Conservation (phyloP, 371 early-diverging fungal genomes). For the Polyrhizophydium stewartii region DNA sequence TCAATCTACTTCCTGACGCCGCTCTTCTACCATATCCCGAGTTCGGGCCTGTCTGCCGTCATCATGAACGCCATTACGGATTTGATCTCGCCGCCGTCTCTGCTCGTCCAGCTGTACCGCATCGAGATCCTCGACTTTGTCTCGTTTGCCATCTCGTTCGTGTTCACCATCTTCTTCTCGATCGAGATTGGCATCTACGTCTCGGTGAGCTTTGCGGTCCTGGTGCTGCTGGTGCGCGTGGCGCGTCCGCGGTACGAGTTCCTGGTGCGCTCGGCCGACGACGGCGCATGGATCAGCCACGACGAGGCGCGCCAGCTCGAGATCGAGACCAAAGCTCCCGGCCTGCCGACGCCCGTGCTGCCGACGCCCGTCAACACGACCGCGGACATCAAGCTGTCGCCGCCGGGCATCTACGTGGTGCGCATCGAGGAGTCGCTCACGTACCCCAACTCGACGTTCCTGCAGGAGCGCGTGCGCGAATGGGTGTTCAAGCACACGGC, state of each 20-base stretch:
- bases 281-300: conserved; percentile 19
- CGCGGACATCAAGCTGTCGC: conserved; percentile 18
- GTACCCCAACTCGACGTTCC: conserved; percentile 64
- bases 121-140: conserved; percentile 28
- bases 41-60: conserved; percentile 69
- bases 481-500: conserved; percentile 13
- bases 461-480: conserved; percentile 18
- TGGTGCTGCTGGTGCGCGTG: conserved; percentile 62
- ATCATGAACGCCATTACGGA: conserved; percentile 67
- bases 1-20: conserved; percentile 73
- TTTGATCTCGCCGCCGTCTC: conserved; percentile 50
- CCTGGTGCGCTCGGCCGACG: conserved; percentile 25
- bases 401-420: conserved; percentile 59
- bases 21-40: conserved; percentile 79
- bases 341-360: conserved; percentile 57
- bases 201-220: conserved; percentile 57
- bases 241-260: conserved; percentile 56
- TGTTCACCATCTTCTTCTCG: conserved; percentile 63
- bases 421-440: conserved; percentile 63
- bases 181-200: conserved; percentile 68
- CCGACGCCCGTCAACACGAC: not conserved
- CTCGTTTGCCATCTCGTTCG: conserved; percentile 40
- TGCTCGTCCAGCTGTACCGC: conserved; percentile 41
- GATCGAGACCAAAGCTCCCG: conserved; percentile 37
- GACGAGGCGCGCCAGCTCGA: conserved; percentile 5